Evolutionary conservation across 2,329 filamentous ascomycete genomes (phyloP).

Genomic region (Penicillium vulpinum): DNA sequence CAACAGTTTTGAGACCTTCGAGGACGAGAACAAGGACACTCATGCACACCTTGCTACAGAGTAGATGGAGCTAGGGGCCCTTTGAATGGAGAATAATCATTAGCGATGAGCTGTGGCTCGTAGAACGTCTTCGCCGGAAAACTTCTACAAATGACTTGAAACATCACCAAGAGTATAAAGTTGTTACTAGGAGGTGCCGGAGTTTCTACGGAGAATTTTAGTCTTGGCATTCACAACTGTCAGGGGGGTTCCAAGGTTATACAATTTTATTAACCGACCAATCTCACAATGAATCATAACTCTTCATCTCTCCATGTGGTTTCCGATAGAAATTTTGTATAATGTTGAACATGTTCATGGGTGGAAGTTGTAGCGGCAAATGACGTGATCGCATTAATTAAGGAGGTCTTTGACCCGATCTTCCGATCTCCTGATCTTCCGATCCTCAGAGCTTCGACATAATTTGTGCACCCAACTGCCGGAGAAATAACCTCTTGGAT

Average conservation of each 20-base stretch:
- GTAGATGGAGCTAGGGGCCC: neutral
- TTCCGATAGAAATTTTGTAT: neutral
- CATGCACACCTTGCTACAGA: neutral
- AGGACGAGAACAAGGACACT: too few species aligned
- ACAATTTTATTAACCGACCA: conserved; percentile 11
- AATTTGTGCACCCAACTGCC: too few species aligned
- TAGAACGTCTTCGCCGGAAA: neutral
- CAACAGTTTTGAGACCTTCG: neutral
- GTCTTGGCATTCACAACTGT: conserved; percentile 13
- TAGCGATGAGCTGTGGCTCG: neutral
- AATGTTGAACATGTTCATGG: neutral
- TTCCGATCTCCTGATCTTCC: neutral
- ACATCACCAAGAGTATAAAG: neutral
- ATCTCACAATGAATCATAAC: neutral
- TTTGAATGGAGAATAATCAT: neutral
- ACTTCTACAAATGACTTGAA: conserved; percentile 13
- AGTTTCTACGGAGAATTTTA: conserved; percentile 6
- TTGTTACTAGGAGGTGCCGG: conserved; percentile 10
- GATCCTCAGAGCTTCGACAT: neutral
- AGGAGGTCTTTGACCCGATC: neutral
- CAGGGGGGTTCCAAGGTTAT: conserved; percentile 2
- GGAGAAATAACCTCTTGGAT: too few species aligned
- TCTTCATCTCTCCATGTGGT: neutral
- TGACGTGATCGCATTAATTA: neutral
- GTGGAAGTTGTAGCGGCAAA: neutral